Percentiles rank a stretch among this genome's conserved stretches.
phyloP scores from a whole-genome alignment of 192 early-diverging fungal genomes.

The Diversispora epigaea region DNA sequence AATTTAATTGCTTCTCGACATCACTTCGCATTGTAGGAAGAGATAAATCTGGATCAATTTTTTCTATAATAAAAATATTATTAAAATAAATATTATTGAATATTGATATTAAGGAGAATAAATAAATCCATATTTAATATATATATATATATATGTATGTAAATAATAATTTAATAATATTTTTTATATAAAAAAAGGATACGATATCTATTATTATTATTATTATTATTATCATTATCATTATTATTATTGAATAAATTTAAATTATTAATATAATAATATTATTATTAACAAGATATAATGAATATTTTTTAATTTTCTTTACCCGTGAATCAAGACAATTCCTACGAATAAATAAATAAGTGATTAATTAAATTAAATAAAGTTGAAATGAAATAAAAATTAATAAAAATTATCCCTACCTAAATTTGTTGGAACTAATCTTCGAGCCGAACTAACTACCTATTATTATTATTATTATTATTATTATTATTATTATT shows the following conservation, averaged over 20 bases:
- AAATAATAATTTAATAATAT: neutral
- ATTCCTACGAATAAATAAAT: neutral
- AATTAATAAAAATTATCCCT: conserved; percentile 10
- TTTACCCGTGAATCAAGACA: conserved; percentile 19
- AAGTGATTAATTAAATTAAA: neutral
- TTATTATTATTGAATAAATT: too few species aligned
- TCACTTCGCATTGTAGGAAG: conserved; percentile 50
- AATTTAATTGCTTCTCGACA: conserved; percentile 49
- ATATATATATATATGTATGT: neutral
- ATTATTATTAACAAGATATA: too few species aligned
- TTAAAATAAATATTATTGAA: neutral
- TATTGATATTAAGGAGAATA: too few species aligned
- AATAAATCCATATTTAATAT: neutral
- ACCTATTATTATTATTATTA: conserved; percentile 26
- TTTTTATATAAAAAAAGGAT: neutral
- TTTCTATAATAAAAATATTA: conserved; percentile 36
- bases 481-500: neutral
- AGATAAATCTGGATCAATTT: conserved; percentile 54
- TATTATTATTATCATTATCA: neutral
- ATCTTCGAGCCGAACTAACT: conserved; percentile 37
- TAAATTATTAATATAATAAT: too few species aligned
- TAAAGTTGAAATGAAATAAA: neutral
- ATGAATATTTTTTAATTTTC: neutral
- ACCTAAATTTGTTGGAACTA: conserved; percentile 54
- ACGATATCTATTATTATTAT: neutral